Percentiles rank a stretch among this genome's conserved stretches.
These are phyloP conservation scores for Gonapodya prolifera DNA, from an alignment of 192 early-diverging fungal species.

Conservation along the genomic window DNA sequence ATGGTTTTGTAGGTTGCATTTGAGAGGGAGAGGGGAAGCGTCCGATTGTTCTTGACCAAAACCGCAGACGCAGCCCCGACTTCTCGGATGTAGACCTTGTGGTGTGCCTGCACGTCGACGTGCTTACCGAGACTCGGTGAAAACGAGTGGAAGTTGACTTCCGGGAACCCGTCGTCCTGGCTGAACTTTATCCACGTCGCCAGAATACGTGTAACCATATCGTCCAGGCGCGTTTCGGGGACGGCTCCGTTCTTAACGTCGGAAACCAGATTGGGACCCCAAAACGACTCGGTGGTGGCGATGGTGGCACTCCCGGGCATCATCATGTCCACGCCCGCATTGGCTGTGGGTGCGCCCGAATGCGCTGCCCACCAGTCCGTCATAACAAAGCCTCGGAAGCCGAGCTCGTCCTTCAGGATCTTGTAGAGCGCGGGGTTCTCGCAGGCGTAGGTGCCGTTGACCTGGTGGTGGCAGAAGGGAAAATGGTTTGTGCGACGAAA, in stretches of 20 bases:
- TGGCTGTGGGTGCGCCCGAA: too few relatives aligned
- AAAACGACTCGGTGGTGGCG: too few relatives aligned
- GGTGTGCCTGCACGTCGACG: constrained; percentile 23
- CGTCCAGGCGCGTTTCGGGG: constrained; percentile 21
- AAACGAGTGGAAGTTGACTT: constrained; percentile 25
- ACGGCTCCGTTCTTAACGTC: constrained; percentile 18
- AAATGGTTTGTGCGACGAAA: too few relatives aligned
- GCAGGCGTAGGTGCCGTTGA: too few relatives aligned
- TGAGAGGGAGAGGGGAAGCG: constrained; percentile 19
- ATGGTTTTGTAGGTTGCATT: constrained; percentile 10
- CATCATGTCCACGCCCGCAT: too few relatives aligned
- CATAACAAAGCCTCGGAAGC: not conserved
- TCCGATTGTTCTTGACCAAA: constrained; percentile 30
- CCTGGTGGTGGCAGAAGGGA: too few relatives aligned
- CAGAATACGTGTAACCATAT: constrained; percentile 35
- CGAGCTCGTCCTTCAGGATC: not conserved
- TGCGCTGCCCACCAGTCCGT: too few relatives aligned
- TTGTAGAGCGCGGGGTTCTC: too few relatives aligned
- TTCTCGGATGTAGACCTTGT: constrained; percentile 20
- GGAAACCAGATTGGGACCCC: constrained; percentile 22
- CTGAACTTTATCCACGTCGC: constrained; percentile 25
- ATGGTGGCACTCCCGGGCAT: too few relatives aligned
- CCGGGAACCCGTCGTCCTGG: constrained; percentile 25
- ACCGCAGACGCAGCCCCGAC: constrained; percentile 34
- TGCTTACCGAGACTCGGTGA: constrained; percentile 6